phyloP scores from a whole-genome alignment of 2,329 filamentous ascomycete species.

The Talaromyces sp. region DNA sequence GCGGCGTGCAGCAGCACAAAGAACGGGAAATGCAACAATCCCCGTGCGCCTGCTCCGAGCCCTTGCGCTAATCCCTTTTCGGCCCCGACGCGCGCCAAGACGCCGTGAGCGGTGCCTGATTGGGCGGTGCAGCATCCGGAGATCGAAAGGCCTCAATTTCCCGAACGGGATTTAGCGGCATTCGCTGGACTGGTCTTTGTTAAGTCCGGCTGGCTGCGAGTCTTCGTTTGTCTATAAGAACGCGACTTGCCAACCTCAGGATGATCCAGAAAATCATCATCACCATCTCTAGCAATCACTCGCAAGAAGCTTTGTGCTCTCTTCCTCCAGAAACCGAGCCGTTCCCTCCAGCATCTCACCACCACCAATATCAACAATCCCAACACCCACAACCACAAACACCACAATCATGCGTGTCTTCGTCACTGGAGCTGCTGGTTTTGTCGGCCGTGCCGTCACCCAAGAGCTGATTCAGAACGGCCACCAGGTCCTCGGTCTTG shows the following conservation, averaged over 20 bases:
- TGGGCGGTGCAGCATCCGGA: background rate
- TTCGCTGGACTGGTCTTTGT: background rate
- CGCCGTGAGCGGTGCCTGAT: background rate
- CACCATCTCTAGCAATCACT: background rate
- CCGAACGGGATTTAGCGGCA: conserved; percentile 2
- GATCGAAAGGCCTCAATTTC: background rate
- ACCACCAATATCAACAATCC: background rate
- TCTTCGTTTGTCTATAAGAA: background rate
- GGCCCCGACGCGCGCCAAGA: background rate
- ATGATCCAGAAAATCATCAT: background rate
- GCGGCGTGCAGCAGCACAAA: background rate
- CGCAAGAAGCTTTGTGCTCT: background rate
- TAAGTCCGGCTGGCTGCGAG: background rate
- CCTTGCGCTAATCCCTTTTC: background rate
- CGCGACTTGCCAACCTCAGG: background rate
- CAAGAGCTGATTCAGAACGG: conserved; percentile 34
- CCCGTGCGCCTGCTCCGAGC: background rate
- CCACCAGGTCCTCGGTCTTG: conserved; percentile 38
- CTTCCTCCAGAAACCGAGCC: background rate
- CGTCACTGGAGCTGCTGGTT: conserved; percentile 42
- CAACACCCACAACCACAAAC: background rate
- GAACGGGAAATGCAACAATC: background rate
- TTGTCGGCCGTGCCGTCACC: conserved; percentile 36
- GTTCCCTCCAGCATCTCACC: background rate
- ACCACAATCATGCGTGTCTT: conserved; percentile 21